These are phyloP conservation scores for Mucor piriformis DNA, from an alignment of 371 early-diverging fungal species.

Conservation along the genomic window DNA sequence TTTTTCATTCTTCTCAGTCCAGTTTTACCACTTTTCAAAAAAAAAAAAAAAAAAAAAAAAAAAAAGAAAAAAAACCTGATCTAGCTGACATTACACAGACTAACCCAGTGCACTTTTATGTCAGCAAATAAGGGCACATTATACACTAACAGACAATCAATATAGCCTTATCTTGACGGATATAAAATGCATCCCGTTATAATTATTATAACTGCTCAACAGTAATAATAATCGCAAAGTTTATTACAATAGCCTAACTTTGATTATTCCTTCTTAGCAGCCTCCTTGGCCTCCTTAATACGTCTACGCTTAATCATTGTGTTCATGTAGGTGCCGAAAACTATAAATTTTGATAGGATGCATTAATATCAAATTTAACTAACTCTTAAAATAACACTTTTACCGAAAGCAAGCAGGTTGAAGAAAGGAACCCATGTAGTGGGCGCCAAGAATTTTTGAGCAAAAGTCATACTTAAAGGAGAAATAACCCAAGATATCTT, in stretches of 20 bases:
- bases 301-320: constrained; percentile 71
- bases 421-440: constrained; percentile 91
- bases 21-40: no score
- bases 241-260: no score
- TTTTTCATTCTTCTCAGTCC: no score
- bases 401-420: constrained; percentile 78
- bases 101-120: no score
- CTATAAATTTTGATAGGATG: constrained; percentile 21
- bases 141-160: no score
- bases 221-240: no score
- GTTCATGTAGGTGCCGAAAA: constrained; percentile 84
- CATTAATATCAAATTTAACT: not conserved
- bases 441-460: constrained; percentile 76
- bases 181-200: no score
- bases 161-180: no score
- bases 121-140: no score
- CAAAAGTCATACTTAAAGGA: constrained; percentile 74
- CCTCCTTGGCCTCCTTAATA: constrained; percentile 45
- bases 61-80: no score
- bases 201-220: not conserved
- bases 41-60: no score
- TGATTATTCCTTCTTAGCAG: constrained; percentile 38
- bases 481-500: constrained; percentile 83
- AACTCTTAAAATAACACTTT: constrained; percentile 10
- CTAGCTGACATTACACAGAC: no score